Base-by-base conservation (phyloP, 2,329 filamentous ascomycete species). In the Claviceps sp. region DNA sequence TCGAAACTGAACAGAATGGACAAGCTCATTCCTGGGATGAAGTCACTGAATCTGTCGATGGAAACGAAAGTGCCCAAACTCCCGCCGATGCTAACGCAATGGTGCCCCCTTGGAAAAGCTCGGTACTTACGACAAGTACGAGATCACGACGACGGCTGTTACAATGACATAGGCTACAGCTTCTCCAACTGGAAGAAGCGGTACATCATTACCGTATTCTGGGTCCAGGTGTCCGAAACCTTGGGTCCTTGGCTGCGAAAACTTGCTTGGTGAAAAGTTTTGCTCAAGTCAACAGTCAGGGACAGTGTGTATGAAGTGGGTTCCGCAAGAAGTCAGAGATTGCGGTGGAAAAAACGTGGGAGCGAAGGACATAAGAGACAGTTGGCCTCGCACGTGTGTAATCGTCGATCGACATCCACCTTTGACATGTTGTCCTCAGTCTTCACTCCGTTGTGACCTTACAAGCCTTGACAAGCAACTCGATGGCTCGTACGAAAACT, bases 161-260 rank as follows among this genome's bases (percentile, higher is more conserved):
- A 82, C 63, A 72, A 77, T 17, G 73, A 86, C 60, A 72, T 87
- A 0, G 83, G 82, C 50, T 86, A 75, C 61, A 70, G 71, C 8
- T 87, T 78, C 55, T 68, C 81, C 0, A 64, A 57, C 13, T 74
- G 68, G 69, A 83, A 80, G 68, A 88, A 88, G 68, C 87, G 84
- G 83, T 78, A 72, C 60, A 85, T 87, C 59, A 75, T 87, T 51
- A 75, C 74, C 62, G 85, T 87, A 64, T 86, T 86, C 69, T 69
- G 82, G 58, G 82, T 87, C 5, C 84, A 87, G 62, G 78, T 81
- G 1, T 86, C 83, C 3, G 87, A 87, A 83, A 87, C 87, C 70
- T 85, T 87, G 71, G 87, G 87, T 68, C 87, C 70, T 85, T 87
- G 71, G 87, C 87, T 68, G 85, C 83, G 3, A 29, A 29, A 29